Base-by-base conservation (phyloP, 495 filamentous ascomycete genomes). In the Amphirosellinia nigrospora region DNA sequence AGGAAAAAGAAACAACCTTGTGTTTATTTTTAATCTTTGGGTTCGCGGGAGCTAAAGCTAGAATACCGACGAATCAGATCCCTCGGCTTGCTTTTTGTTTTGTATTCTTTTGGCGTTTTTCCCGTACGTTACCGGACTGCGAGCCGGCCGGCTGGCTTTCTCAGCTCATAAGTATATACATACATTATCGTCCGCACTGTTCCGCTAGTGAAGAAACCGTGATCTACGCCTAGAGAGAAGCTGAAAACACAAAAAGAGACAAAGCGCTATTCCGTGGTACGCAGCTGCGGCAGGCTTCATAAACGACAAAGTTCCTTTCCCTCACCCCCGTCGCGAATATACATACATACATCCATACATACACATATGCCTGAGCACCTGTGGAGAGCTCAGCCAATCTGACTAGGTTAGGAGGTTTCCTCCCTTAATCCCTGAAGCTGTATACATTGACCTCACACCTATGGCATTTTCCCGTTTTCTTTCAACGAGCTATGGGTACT, bases 331-430 rank as follows among this genome's bases (percentile, higher is more conserved):
- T 48, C 19, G 28, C 26, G 26, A n/a, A 32, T 16, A n/a, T n/a
- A n/a, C n/a, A n/a, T n/a, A n/a, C n/a, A n/a, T n/a, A n/a, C n/a
- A n/a, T n/a, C n/a, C n/a, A n/a, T n/a, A n/a, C n/a, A n/a, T n/a
- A n/a, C n/a, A n/a, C n/a, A n/a, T n/a, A 48, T 48, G 30, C 30
- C 21, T 30, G 55, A 56, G 63, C 63, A 38, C n/a, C 21, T 30
- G 21, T 6, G 50, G 34, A 30, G 15, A n/a, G 21, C 56, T 39
- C n/a, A 41, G 55, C 66, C 56, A 55, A 45, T 68, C 66, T 68
- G 66, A 68, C 66, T n/a, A n/a, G n/a, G n/a, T n/a, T n/a, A n/a
- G n/a, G n/a, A 61, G 30, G 28, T 46, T 46, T 53, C 6, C 9
- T 46, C 52, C 50, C 4, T 11, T 32, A 11, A 32, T 15, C 38